These are phyloP conservation scores for Talaromyces sp. DNA, from an alignment of 2,329 filamentous ascomycete species.

Conservation along the genomic window DNA sequence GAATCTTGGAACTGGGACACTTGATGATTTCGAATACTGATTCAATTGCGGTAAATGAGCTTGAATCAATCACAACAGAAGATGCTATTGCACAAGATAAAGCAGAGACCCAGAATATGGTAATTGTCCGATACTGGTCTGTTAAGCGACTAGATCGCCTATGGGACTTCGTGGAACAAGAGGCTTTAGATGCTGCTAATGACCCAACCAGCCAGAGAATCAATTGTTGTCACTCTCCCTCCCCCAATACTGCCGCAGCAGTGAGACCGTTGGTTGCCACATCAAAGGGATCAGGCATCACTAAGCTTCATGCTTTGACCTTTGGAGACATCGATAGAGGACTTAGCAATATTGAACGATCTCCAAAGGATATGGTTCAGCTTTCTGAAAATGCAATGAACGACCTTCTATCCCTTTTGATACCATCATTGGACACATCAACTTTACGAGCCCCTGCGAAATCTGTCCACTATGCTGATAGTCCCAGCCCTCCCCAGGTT, in stretches of 20 bases:
- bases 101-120: conserved; percentile 46
- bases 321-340: conserved; percentile 38
- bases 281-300: conserved; percentile 21
- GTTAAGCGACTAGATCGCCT: conserved; percentile 40
- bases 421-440: conserved; percentile 29
- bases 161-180: conserved; percentile 40
- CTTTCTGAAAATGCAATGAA: conserved; percentile 40
- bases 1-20: conserved; percentile 42
- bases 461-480: background rate
- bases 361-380: conserved; percentile 43
- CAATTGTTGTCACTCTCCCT: conserved; percentile 16
- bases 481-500: conserved; percentile 8
- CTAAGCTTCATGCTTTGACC: conserved; percentile 32
- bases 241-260: conserved; percentile 13
- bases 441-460: conserved; percentile 10
- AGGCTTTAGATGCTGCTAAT: conserved; percentile 32
- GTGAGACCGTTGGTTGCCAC: conserved; percentile 15
- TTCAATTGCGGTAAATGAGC: background rate
- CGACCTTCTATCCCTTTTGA: conserved; percentile 30
- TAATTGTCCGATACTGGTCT: conserved; percentile 49
- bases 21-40: conserved; percentile 33
- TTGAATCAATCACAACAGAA: conserved; percentile 21
- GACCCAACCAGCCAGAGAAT: conserved; percentile 23
- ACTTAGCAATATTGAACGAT: conserved; percentile 37
- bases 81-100: conserved; percentile 44